Evolutionary conservation across 257 asterid species (phyloP).

Genomic region (Cruciata laevipes): DNA sequence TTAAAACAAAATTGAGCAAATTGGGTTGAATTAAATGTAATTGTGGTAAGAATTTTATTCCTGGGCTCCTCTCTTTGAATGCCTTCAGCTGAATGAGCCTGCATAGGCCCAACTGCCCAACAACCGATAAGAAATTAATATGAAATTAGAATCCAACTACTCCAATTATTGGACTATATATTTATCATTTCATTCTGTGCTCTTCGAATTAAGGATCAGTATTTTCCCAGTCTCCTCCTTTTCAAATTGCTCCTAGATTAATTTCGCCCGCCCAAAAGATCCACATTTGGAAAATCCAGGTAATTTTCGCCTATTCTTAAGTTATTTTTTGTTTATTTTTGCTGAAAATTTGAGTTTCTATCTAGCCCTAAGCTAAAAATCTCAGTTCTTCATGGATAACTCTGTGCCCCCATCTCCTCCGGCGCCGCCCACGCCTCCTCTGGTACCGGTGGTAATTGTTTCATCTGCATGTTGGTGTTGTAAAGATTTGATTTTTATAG

Average conservation of each 20-base stretch:
- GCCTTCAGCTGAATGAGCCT: neutral
- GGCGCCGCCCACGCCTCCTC: constrained; percentile 25
- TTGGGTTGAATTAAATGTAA: neutral
- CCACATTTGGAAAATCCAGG: constrained; percentile 1
- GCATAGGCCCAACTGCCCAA: neutral
- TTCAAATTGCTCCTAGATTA: neutral
- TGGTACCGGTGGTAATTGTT: constrained; percentile 24
- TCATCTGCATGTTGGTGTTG: neutral
- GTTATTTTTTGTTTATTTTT: constrained; percentile 1
- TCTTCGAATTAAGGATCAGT: no score
- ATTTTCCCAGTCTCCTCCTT: neutral
- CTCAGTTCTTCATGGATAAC: constrained; percentile 31
- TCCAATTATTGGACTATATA: neutral
- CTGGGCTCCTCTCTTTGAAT: no score
- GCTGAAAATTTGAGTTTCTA: neutral
- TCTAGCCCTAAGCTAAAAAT: constrained; percentile 15
- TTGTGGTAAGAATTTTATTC: neutral
- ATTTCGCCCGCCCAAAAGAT: constrained; percentile 40
- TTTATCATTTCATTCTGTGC: neutral
- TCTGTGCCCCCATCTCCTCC: constrained; percentile 31
- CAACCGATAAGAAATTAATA: neutral
- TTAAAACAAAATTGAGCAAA: no score
- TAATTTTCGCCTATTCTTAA: neutral
- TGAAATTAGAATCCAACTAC: neutral
- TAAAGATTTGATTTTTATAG: neutral